These are phyloP conservation scores for Iberis pinnata DNA, from an alignment of 345 rosid genomes.

Conservation along the genomic window DNA sequence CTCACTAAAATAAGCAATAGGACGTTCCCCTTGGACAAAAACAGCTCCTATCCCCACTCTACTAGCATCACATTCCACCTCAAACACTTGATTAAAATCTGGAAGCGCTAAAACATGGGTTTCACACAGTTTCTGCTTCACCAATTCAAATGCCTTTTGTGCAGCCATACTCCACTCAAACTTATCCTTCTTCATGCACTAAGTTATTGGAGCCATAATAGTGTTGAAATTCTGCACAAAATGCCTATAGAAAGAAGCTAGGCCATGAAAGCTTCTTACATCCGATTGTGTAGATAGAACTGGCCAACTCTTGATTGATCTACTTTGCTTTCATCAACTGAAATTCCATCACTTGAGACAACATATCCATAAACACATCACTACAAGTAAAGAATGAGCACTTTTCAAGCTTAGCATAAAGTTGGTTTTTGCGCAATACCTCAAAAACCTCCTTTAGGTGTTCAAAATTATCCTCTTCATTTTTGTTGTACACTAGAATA, in stretches of 20 bases:
- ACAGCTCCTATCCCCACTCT: not conserved
- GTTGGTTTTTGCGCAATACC: not conserved
- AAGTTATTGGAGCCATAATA: too few relatives aligned
- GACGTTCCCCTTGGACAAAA: not conserved
- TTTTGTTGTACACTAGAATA: not conserved
- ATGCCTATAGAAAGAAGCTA: too few relatives aligned
- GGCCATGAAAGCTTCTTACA: not conserved
- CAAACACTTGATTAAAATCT: conserved; percentile 1
- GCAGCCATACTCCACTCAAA: too few relatives aligned
- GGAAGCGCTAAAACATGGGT: not conserved
- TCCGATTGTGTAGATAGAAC: not conserved
- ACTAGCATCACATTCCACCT: not conserved
- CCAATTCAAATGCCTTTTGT: too few relatives aligned
- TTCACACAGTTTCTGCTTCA: not conserved
- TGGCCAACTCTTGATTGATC: not conserved
- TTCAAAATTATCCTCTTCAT: too few relatives aligned
- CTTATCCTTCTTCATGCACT: too few relatives aligned
- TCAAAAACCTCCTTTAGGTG: not conserved
- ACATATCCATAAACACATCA: not conserved
- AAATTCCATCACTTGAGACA: not conserved
- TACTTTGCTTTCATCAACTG: not conserved
- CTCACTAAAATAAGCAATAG: not conserved
- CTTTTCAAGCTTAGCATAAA: not conserved
- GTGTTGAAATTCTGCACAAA: too few relatives aligned
- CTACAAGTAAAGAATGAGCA: not conserved